Conservation (phyloP, 225 moss, liverwort and hornwort genomes). For the Thuidium tamariscinum region DNA sequence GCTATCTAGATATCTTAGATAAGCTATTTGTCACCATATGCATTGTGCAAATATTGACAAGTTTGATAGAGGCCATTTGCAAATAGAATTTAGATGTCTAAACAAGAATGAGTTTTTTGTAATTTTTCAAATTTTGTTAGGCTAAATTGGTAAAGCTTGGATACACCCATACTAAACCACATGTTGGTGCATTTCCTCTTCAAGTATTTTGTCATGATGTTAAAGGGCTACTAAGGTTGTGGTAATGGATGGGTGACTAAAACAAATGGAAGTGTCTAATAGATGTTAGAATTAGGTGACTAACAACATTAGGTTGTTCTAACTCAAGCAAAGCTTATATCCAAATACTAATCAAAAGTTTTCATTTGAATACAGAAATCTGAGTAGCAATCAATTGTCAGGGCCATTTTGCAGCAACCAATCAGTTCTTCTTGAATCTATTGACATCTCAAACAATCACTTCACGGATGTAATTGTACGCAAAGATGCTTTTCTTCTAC, state of each 20-base stretch:
- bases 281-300: not conserved
- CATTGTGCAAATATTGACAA: not conserved
- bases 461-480: not conserved
- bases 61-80: not conserved
- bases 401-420: not conserved
- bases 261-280: fast-evolving
- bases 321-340: not conserved
- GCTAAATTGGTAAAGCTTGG: not conserved
- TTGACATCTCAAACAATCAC: not conserved
- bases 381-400: not conserved
- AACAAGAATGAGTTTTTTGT: not conserved
- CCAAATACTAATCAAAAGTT: not conserved
- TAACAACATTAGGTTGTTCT: not conserved
- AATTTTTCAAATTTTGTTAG: not conserved
- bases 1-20: not conserved
- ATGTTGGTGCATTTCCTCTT: fast-evolving
- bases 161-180: not conserved
- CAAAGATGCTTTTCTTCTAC: not conserved
- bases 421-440: not conserved
- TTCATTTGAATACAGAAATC: not conserved
- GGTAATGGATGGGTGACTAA: fast-evolving
- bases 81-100: not conserved
- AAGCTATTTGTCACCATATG: not conserved
- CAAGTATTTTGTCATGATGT: not conserved
- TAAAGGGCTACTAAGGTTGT: not conserved